Percentiles rank a stretch among this genome's conserved stretches.
Evolutionary conservation across 2,329 filamentous ascomycete species (phyloP).

Genomic region (Talaromyces verruculosus): DNA sequence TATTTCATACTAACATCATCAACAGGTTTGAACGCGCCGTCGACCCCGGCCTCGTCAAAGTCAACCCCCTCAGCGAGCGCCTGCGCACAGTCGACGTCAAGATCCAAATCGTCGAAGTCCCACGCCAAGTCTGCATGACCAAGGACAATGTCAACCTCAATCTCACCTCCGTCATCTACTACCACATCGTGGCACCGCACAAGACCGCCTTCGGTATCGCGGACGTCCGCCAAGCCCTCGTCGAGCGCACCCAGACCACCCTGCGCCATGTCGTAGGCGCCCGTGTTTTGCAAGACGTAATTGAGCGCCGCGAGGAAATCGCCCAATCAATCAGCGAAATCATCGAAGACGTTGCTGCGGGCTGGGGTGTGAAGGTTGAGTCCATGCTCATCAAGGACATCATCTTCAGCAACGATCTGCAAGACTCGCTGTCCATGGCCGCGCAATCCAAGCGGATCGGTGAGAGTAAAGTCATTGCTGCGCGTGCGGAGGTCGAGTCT

Average conservation of each 20-base stretch:
- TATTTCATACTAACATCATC: slow-evolving; percentile 31
- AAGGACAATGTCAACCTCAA: slow-evolving; percentile 97
- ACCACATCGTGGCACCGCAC: slow-evolving; percentile 92
- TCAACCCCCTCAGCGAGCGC: slow-evolving; percentile 91
- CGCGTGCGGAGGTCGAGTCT: slow-evolving; percentile 91
- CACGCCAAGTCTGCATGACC: slow-evolving; percentile 97
- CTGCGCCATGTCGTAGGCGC: slow-evolving; percentile 95
- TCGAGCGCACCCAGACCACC: slow-evolving; percentile 97
- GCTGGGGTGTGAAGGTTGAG: slow-evolving; percentile 95
- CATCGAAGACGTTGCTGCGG: slow-evolving; percentile 89
- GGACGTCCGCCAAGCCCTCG: slow-evolving; percentile 91
- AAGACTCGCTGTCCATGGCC: slow-evolving; percentile 96
- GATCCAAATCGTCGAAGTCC: slow-evolving; percentile 96
- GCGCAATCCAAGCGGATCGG: slow-evolving; percentile 98
- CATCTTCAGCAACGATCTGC: slow-evolving; percentile 91
- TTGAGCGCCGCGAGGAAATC: slow-evolving; percentile 96
- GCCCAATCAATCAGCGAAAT: slow-evolving; percentile 94
- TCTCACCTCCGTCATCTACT: slow-evolving; percentile 97
- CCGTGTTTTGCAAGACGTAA: slow-evolving; percentile 93
- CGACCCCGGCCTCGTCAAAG: slow-evolving; percentile 93
- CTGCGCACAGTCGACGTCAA: slow-evolving; percentile 95
- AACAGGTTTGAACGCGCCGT: slow-evolving; percentile 81
- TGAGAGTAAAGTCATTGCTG: slow-evolving; percentile 97
- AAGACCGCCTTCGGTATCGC: slow-evolving; percentile 95
- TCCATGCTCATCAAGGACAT: slow-evolving; percentile 99